Evolutionary conservation across 495 filamentous ascomycete species (phyloP).

Genomic region (Penicillium silybi): DNA sequence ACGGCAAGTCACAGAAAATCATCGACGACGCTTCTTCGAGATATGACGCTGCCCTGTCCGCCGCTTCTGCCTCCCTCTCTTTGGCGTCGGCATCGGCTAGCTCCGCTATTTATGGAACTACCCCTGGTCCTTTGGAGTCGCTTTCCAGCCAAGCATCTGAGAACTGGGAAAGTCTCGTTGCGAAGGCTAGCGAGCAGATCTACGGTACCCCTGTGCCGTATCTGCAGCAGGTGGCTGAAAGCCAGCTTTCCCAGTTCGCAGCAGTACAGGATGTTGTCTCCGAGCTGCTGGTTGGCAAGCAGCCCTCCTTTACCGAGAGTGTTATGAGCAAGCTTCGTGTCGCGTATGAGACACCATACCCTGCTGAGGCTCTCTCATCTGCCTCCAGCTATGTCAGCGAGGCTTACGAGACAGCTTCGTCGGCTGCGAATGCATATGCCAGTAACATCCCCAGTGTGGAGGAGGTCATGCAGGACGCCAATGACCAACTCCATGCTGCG

Average conservation of each 20-base stretch:
- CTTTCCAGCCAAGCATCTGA: constrained; percentile 49
- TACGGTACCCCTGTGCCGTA: constrained; percentile 72
- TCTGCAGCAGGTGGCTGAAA: constrained; percentile 49
- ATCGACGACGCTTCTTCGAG: constrained; percentile 46
- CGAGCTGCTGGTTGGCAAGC: constrained; percentile 72
- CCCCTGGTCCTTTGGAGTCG: constrained; percentile 42
- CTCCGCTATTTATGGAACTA: constrained; percentile 39
- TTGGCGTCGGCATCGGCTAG: constrained; percentile 54
- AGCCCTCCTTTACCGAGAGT: constrained; percentile 78
- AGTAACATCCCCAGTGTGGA: constrained; percentile 58
- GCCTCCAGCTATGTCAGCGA: constrained; percentile 55
- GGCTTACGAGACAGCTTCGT: constrained; percentile 54
- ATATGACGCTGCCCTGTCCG: constrained; percentile 46
- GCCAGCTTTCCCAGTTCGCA: constrained; percentile 57
- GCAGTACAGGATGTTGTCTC: constrained; percentile 69
- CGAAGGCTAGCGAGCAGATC: constrained; percentile 63
- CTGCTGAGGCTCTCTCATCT: constrained; percentile 40
- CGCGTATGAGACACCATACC: constrained; percentile 58
- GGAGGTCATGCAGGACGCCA: constrained; percentile 52
- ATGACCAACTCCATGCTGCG: constrained; percentile 52
- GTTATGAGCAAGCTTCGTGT: constrained; percentile 67
- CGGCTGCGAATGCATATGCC: constrained; percentile 45
- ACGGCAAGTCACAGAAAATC: constrained; percentile 36
- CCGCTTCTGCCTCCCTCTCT: constrained; percentile 42
- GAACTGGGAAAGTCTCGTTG: constrained; percentile 66